phyloP scores from a whole-genome alignment of 164 flowering plant genomes.

The Tetrastigma voinierianum region DNA sequence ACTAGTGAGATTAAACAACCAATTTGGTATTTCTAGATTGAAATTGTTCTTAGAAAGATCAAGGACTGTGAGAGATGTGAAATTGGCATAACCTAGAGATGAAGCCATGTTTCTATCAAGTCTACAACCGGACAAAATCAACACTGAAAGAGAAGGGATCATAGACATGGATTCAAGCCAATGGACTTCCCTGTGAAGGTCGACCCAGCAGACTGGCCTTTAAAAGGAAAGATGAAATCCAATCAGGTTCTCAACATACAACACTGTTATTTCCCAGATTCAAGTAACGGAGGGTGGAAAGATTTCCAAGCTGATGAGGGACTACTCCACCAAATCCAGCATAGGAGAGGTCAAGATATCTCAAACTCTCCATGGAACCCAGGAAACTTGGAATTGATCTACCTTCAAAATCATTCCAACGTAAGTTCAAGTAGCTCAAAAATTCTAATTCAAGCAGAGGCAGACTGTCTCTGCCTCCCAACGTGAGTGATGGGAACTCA shows the following conservation, averaged over 20 bases:
- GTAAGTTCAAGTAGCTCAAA: not conserved
- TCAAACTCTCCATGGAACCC: too few species aligned
- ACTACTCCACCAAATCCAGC: not conserved
- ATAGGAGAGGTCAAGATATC: not conserved
- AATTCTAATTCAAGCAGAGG: not conserved
- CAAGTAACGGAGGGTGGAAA: not conserved
- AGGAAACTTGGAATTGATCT: too few species aligned
- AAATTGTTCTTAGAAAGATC: not conserved
- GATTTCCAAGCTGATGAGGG: not conserved
- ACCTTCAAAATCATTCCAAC: not conserved
- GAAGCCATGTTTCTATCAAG: not conserved
- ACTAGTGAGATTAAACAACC: not conserved
- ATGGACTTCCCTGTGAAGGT: not conserved
- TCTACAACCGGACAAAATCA: not conserved
- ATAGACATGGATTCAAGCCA: not conserved
- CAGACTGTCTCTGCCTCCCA: not conserved
- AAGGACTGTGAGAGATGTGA: not conserved
- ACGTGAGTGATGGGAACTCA: too few species aligned
- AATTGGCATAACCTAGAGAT: too few species aligned
- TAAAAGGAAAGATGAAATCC: too few species aligned
- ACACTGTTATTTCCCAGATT: not conserved
- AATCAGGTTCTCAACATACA: too few species aligned
- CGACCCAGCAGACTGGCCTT: not conserved
- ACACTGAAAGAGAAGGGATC: not conserved
- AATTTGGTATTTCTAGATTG: not conserved